These are phyloP conservation scores for Cladosporium sp. DNA, from an alignment of 2,329 filamentous ascomycete species.

Conservation along the genomic window DNA sequence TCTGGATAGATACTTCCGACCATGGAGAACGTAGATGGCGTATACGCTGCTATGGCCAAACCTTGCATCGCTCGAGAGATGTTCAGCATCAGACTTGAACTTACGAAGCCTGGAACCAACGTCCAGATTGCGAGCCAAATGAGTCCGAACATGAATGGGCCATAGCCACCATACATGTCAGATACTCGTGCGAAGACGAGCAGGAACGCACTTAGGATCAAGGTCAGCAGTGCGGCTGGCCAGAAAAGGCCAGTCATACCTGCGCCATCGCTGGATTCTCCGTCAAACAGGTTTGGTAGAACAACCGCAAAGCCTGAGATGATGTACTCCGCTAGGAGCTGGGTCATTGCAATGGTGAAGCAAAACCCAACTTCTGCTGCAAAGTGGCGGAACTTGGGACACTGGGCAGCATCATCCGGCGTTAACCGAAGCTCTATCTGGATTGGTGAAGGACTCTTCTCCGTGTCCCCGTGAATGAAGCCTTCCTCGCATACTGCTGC, in stretches of 20 bases:
- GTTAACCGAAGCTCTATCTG: not conserved
- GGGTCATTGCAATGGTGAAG: slow-evolving; percentile 34
- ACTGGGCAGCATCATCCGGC: not conserved
- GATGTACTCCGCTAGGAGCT: slow-evolving; percentile 35
- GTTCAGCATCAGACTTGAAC: slow-evolving; percentile 24
- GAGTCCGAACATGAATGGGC: slow-evolving; percentile 32
- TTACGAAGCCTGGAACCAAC: slow-evolving; percentile 30
- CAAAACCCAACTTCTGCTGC: slow-evolving; percentile 31
- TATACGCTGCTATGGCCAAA: slow-evolving; percentile 33
- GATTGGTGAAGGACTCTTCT: not conserved
- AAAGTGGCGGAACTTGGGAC: slow-evolving; percentile 27
- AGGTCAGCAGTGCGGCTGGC: slow-evolving; percentile 32
- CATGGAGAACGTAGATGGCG: slow-evolving; percentile 32
- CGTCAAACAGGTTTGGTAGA: slow-evolving; percentile 26
- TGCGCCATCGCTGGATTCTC: slow-evolving; percentile 9
- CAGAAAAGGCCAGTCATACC: slow-evolving; percentile 29
- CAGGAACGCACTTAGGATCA: slow-evolving; percentile 31
- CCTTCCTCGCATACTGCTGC: not conserved
- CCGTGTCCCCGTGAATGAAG: not conserved
- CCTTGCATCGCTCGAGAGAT: slow-evolving; percentile 35
- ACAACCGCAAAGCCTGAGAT: slow-evolving; percentile 35
- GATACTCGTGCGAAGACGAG: slow-evolving; percentile 32
- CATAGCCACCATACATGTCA: slow-evolving; percentile 35
- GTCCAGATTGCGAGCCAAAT: slow-evolving; percentile 34
- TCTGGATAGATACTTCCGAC: slow-evolving; percentile 31